Conservation (phyloP, 176 grass and related monocot genomes). For the Cenchrus purpureus region DNA sequence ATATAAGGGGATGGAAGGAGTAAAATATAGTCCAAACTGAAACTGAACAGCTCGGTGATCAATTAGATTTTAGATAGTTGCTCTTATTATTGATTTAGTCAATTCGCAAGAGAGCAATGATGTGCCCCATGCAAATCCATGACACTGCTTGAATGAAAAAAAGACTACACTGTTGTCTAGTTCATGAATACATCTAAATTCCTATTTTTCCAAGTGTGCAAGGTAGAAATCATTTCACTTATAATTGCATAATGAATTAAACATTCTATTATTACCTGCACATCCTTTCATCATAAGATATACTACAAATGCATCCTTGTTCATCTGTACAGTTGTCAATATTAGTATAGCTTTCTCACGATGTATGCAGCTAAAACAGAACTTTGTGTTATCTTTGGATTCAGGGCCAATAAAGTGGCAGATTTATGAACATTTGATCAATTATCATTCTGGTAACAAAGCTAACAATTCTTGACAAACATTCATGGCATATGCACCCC, state of each 20-base stretch:
- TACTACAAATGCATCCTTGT: constrained; percentile 76
- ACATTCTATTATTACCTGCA: constrained; percentile 72
- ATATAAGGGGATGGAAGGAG: too few species aligned
- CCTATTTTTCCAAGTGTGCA: too few species aligned
- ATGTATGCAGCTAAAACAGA: background rate
- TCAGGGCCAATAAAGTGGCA: background rate
- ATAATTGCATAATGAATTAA: constrained; percentile 35
- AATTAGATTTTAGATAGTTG: background rate
- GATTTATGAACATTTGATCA: background rate
- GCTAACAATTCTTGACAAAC: background rate
- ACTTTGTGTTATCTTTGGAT: background rate
- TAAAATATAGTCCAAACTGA: background rate
- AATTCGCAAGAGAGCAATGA: background rate
- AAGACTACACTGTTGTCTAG: background rate
- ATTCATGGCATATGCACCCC: background rate
- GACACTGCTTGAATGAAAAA: background rate
- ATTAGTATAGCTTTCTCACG: constrained; percentile 27
- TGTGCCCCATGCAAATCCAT: background rate
- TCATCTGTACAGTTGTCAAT: constrained; percentile 57
- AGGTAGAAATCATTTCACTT: constrained; percentile 3
- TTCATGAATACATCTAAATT: background rate
- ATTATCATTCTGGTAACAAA: background rate
- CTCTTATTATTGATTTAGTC: background rate
- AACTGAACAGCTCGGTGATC: background rate
- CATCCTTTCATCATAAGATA: constrained; percentile 66